Base-by-base conservation (phyloP, 371 early-diverging fungal species). In the Syncephalastrum sp. region DNA sequence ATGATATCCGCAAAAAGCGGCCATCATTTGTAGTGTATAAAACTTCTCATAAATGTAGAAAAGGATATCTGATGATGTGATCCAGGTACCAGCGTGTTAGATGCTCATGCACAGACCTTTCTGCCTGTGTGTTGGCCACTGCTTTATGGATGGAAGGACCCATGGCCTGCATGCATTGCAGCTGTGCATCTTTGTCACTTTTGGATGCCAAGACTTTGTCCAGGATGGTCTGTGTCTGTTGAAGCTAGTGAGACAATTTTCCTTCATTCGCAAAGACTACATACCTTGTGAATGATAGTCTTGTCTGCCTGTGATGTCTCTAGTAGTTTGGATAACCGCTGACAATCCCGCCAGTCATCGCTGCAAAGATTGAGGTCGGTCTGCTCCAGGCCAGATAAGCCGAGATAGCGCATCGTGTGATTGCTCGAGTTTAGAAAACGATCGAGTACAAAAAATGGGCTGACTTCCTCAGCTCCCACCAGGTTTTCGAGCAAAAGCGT, bases 391-490 rank as follows among this genome's bases (percentile, higher is more conserved):
- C 67, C 67, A 1, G 57, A 21, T 8, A 81, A 44, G 6, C 81
- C 81, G n/a, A 81, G 41, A 45, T 81, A 81, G 48, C 74, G 74
- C 42, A 77, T 25, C 33, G 72, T 81, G 38, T 74, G 76, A 60
- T 81, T 81, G 8, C 49, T 33, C 1, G 78, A 63, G 4, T 54
- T 16, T 13, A 77, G 44, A 54, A 66, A 81, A 2, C 50, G 44
- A 3, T 69, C 57, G 8, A 81, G 49, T 3, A 72, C 52, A 1
- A 60, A 45, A 15, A 75, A 65, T 16, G 69, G 76, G n/a, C 66
- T 53, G 19, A 54, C 10, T 3, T 61, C 53, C 21, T 52, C 57
- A 17, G 44, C 23, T 2, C 23, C 21, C 16, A 60, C 42, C n/a
- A 47, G 33, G 15, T 53, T 47, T 42, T 53, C 52, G 0, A 74